Evolutionary conservation across 768 basidiomycete species (phyloP).

Genomic region (Cyclocybe aegerita): DNA sequence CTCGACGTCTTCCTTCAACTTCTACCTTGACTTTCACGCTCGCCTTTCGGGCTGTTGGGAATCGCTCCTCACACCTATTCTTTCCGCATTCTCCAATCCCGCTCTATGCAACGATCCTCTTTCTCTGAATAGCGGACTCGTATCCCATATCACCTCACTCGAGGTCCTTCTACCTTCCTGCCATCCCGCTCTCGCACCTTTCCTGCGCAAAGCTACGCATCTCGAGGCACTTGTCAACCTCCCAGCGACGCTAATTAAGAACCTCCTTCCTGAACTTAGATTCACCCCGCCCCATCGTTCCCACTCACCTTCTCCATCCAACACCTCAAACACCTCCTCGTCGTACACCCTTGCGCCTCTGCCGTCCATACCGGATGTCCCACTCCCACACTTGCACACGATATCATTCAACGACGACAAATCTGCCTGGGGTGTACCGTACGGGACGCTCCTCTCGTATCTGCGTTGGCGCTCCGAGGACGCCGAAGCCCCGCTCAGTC

Average conservation of each 20-base stretch:
- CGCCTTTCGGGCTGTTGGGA: too few species aligned
- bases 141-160: constrained; percentile 6
- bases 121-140: too few species aligned
- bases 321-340: too few species aligned
- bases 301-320: too few species aligned
- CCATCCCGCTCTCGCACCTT: constrained; percentile 10
- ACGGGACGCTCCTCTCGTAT: constrained; percentile 10
- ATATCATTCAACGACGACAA: constrained; percentile 15
- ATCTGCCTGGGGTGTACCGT: constrained; percentile 15
- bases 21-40: too few species aligned
- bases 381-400: constrained; percentile 9
- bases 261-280: constrained; percentile 8
- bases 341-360: too few species aligned
- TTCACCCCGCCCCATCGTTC: background rate
- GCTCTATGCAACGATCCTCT: too few species aligned
- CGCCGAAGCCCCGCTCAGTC: constrained; percentile 3
- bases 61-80: too few species aligned
- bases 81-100: too few species aligned
- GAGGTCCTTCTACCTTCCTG: constrained; percentile 12
- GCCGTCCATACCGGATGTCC: background rate
- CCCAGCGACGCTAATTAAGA: constrained; percentile 9
- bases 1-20: too few species aligned
- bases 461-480: constrained; percentile 11
- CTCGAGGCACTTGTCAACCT: constrained; percentile 11
- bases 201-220: constrained; percentile 8